A percentile compares a stretch with the other conserved stretches of the same genome.
phyloP scores from a whole-genome alignment of 345 rosid genomes.

The Syzygium grande region DNA sequence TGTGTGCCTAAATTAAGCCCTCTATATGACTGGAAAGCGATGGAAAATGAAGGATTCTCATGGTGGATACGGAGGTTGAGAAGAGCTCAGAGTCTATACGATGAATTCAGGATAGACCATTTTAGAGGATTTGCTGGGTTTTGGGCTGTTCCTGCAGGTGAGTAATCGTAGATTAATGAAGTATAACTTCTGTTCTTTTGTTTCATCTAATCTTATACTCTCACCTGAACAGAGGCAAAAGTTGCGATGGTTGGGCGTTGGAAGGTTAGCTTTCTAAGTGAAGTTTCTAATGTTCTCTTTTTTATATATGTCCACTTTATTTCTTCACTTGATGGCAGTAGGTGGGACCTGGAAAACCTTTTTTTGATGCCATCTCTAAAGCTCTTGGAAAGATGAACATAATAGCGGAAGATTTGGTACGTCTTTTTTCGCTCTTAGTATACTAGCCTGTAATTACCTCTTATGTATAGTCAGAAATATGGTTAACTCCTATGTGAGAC shows the following conservation, averaged over 20 bases:
- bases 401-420: conserved; percentile 94
- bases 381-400: conserved; percentile 67
- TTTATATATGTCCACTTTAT: conserved; percentile 10
- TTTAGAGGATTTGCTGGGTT: conserved; percentile 97
- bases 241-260: conserved; percentile 76
- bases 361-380: conserved; percentile 68
- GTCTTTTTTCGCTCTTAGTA: background rate
- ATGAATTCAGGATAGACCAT: conserved; percentile 91
- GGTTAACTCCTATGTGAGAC: background rate
- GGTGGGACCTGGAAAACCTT: conserved; percentile 92
- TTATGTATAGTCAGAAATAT: background rate
- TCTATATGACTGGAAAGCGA: conserved; percentile 86
- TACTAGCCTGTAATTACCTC: background rate
- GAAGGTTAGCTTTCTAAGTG: conserved; percentile 48
- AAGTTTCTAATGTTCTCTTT: conserved; percentile 2
- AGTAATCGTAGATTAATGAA: conserved; percentile 15
- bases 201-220: background rate
- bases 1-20: conserved; percentile 42
- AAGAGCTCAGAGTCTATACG: conserved; percentile 72
- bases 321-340: conserved; percentile 38
- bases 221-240: conserved; percentile 62
- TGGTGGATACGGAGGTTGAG: conserved; percentile 83
- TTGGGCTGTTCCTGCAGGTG: conserved; percentile 95
- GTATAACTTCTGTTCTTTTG: background rate
- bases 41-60: conserved; percentile 78